Evolutionary conservation across 2,329 filamentous ascomycete species (phyloP), one percentile per base, ranked within the genome.

Genomic region (Alternaria sp.): DNA sequence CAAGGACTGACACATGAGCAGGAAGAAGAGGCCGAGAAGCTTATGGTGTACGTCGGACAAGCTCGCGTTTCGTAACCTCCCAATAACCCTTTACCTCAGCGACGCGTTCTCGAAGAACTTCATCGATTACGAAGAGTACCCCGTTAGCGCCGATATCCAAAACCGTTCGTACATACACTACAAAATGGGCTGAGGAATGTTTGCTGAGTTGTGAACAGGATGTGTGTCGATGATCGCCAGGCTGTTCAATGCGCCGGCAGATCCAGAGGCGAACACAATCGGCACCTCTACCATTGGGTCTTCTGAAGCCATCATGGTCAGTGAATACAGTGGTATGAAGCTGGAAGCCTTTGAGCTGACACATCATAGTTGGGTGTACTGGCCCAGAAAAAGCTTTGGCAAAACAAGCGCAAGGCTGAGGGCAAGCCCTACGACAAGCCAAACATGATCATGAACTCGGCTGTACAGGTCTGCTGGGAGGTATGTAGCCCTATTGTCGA

Each of bases 401-500:
- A 92, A 84, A 94, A 96, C 80, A 90, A 90, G 82, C 90, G 93
- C 72, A 88, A 91, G 78, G 93, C 92, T 5, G 92, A 88, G 72
- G 94, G 94, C 65, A 96, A 96, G 84, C 87, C 93, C 58, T 87
- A 80, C 64, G 92, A 94, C 66, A 87, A 87, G 47, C 95, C 95
- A 59, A 98, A 98, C 82, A 90, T 98, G 65, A 84, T 98, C 84
- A 97, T 98, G 95, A 96, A 92, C 73, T 93, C 92, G 25, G 94
- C 95, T 30, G 95, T 97, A 3, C 95, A 98, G 82, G 95, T 97
- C 44, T 97, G 94, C 86, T 97, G 94, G 94, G 94, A 97, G 63
- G 69, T 71, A 2, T 59, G 62, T 64, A 7, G 26, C 5, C 4
- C 18, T 15, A 2, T 20, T 6, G 2, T 30, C n/a, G 26, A 3